Evolutionary conservation across 2,329 filamentous ascomycete genomes (phyloP).

Genomic region (Arthrobotrys sphaeroides): DNA sequence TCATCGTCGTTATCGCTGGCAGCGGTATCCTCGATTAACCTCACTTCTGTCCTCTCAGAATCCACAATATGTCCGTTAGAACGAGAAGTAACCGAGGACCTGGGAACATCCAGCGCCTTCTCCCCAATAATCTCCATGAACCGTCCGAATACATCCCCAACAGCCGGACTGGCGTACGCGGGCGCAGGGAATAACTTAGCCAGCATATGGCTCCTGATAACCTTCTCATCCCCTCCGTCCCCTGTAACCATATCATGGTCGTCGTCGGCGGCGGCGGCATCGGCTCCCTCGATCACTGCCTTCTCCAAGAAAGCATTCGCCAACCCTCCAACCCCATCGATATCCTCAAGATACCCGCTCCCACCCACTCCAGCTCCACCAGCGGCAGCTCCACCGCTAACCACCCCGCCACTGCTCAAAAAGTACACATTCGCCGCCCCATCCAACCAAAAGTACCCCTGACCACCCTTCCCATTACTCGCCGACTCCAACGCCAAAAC

Average conservation of each 20-base stretch:
- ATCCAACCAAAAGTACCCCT: conserved; percentile 46
- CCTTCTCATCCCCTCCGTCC: conserved; percentile 31
- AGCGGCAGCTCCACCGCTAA: conserved; percentile 13
- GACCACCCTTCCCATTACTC: conserved; percentile 20
- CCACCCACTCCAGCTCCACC: not conserved
- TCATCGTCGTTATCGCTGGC: conserved; percentile 14
- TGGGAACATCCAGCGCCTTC: conserved; percentile 36
- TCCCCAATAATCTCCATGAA: conserved; percentile 49
- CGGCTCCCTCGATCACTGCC: conserved; percentile 31
- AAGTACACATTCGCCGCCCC: conserved; percentile 49
- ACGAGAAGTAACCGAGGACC: not conserved
- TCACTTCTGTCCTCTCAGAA: not conserved
- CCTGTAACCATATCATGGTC: too few species aligned
- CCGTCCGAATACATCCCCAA: conserved; percentile 45
- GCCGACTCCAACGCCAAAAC: conserved; percentile 32
- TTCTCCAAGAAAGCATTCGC: conserved; percentile 50
- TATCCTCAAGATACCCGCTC: conserved; percentile 40
- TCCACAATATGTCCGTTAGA: not conserved
- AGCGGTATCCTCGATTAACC: conserved; percentile 4
- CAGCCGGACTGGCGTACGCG: conserved; percentile 45
- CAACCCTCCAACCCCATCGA: conserved; percentile 28
- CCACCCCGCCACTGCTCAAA: conserved; percentile 40
- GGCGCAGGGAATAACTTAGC: conserved; percentile 42
- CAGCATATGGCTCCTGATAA: conserved; percentile 47
- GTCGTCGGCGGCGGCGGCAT: not conserved